Evolutionary conservation across 2,329 filamentous ascomycete genomes (phyloP).

Genomic region (Trichoderma atroviride): DNA sequence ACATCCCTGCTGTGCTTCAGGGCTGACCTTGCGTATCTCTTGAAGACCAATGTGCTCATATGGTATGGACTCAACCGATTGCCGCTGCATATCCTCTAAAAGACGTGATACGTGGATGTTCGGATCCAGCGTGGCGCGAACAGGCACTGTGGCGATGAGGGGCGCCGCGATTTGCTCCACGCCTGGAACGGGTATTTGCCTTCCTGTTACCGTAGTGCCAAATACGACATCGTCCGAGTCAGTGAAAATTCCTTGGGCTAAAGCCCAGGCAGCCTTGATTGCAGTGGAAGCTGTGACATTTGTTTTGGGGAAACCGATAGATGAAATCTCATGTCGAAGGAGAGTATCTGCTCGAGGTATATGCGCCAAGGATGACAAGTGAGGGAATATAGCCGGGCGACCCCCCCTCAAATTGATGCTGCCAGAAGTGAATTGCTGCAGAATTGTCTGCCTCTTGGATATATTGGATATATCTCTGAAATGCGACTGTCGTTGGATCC

Average conservation of each 20-base stretch:
- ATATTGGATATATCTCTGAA: not conserved
- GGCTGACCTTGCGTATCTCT: not conserved
- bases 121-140: not conserved
- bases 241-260: conserved; percentile 52
- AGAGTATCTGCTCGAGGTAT: not conserved
- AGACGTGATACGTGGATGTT: not conserved
- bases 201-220: conserved; percentile 41
- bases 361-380: not conserved
- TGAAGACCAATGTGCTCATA: not conserved
- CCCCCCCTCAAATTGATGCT: not conserved
- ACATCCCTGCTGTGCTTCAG: not conserved
- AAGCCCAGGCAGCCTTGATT: conserved; percentile 49
- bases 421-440: not conserved
- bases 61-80: not conserved
- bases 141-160: not conserved
- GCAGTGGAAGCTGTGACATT: conserved; percentile 24
- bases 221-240: conserved; percentile 45
- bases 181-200: not conserved
- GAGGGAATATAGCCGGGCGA: not conserved
- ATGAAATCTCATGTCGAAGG: not conserved
- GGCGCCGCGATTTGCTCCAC: not conserved
- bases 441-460: not conserved
- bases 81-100: not conserved
- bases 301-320: not conserved
- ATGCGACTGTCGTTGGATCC: not conserved